Evolutionary conservation across 495 filamentous ascomycete species (phyloP).

Genomic region (Annulohypoxylon bovei): DNA sequence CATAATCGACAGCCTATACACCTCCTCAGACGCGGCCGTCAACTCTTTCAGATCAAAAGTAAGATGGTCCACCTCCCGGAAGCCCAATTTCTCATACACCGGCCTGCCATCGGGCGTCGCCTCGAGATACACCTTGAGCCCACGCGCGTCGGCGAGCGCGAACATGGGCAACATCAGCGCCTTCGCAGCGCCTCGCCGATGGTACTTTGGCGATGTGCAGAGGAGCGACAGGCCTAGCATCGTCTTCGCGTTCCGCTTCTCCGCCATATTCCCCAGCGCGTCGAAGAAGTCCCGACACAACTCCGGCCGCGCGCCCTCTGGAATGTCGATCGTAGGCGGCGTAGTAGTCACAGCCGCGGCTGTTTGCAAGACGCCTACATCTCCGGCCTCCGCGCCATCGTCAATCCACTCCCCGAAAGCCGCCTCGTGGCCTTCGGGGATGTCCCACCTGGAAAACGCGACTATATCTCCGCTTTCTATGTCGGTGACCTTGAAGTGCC

Average conservation of each 20-base stretch:
- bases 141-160: conserved; percentile 41
- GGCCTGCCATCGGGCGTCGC: conserved; percentile 47
- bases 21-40: conserved; percentile 18
- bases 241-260: conserved; percentile 37
- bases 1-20: conserved; percentile 39
- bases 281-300: conserved; percentile 34
- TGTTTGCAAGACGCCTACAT: conserved; percentile 1
- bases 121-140: conserved; percentile 46
- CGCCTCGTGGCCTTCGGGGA: conserved; percentile 38
- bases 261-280: conserved; percentile 20
- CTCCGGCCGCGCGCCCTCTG: conserved; percentile 27
- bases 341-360: neutral
- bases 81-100: conserved; percentile 52
- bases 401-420: conserved; percentile 38
- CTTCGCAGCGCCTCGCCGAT: conserved; percentile 48
- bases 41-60: conserved; percentile 45
- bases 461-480: conserved; percentile 30
- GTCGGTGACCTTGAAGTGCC: conserved; percentile 42
- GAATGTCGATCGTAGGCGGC: conserved; percentile 6
- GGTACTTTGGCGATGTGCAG: conserved; percentile 51
- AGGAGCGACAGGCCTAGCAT: conserved; percentile 47
- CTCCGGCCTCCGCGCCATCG: neutral
- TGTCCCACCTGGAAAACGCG: conserved; percentile 44
- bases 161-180: conserved; percentile 46
- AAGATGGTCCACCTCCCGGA: conserved; percentile 46